Base-by-base conservation (phyloP, 2,329 filamentous ascomycete species). In the Ilyonectria robusta region DNA sequence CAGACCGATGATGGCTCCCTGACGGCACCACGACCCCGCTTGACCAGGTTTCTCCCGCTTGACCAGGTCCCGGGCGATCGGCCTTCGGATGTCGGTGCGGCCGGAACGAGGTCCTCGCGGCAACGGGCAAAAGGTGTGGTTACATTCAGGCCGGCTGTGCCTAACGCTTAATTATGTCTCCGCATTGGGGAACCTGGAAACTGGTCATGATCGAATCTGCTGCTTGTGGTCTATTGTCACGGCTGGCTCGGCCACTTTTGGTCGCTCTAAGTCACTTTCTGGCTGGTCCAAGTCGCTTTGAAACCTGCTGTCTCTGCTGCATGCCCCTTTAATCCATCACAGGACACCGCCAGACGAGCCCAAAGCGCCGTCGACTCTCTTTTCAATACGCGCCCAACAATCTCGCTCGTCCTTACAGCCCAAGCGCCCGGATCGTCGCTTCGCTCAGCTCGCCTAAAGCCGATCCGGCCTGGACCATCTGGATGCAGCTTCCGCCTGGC, bases 151-250 rank as follows among this genome's bases (percentile, higher is more conserved):
- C 40, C 40, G 40, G 40, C 40, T 42, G 40, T 42, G 40, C 40
- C 40, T n/a, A 42, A 42, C 40, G 40, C 40, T 42, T 42, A 42
- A 42, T 42, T 42, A 42, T 42, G 40, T 42, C 40, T 42, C 40
- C 40, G 40, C 40, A 42, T 42, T n/a, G 40, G 40, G 37, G 40
- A 42, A 17, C 40, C 17, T 42, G 15, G 40, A 17, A 17, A 40
- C 40, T n/a, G n/a, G 3, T 17, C 17, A 6, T 40, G 37, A 3
- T 33, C 31, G 8, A 11, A 33, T 33, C 31, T 11, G 31, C 11
- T 11, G 3, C 31, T 4, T 11, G 31, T 2, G 9, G 8, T 33
- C 31, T 1, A 11, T 6, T 33, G 31, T 11, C 31, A 33, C 31
- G 31, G 2, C 31, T 9, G 7, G 31, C 31, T 33, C 31, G 31